Evolutionary conservation across 345 rosid species (phyloP), one percentile per base, ranked within the genome.

Genomic region (Lepidium sativum): DNA sequence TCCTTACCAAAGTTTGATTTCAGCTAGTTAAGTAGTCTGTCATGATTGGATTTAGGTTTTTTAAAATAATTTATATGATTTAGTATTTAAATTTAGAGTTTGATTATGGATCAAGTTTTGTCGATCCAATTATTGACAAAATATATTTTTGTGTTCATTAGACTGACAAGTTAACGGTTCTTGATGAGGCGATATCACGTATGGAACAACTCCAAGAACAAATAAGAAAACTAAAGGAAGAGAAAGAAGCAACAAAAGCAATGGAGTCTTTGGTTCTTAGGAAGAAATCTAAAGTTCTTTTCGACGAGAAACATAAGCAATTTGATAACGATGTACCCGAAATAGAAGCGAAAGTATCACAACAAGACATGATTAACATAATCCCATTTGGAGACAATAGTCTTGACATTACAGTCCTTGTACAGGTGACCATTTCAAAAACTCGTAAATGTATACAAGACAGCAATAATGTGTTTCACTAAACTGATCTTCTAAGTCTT

Each of bases 91-190:
- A 3, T 23, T 23, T 23, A 23, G 4, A 5, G 6, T 4, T 25
- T 4, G 29, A 0, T 1, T 25, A 25, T 25, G 6, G 6, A 5
- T 4, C 1, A 5, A 1, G 6, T 5, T 1, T 0, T 23, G 2
- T 23, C 25, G 25, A 23, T 23, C 4, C 4, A 2, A 23, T 23
- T 23, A 3, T 23, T 23, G 4, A 23, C 25, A 23, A 23, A 23
- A 23, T 2, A 3, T 33, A 14, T 60, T 31, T 42, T 29, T 49
- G 9, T 25, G 29, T 29, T 27, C 34, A 42, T 3, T 78, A 91
- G 96, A 75, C 75, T 48, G 97, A 88, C 71, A 91, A 84, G 68
- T 71, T 87, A 15, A 81, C 97, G 3, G 69, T 91, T 37, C 86
- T 91, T 13, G 89, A 77, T 20, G 86, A 87, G 4, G 84, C 95